Base-by-base conservation (phyloP, 192 early-diverging fungal species). In the Podila verticillata region DNA sequence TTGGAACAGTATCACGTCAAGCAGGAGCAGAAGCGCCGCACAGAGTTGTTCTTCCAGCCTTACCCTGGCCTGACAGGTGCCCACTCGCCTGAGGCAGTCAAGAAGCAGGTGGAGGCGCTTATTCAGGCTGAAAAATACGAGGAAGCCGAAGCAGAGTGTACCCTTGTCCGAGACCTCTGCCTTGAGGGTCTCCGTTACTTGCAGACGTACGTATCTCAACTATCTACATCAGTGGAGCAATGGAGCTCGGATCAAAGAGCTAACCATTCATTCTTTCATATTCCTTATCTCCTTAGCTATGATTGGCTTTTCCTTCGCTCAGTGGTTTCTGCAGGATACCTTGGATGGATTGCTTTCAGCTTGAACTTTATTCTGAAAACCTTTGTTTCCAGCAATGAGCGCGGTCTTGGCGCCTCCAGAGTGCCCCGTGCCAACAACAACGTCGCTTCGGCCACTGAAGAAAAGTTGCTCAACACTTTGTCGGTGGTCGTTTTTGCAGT, bases 281-380 rank as follows among this genome's bases (percentile, higher is more conserved):
- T 7, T 32, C 10, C 15, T 22, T 67, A 22, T 13, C 7, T 19
- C 58, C 8, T 32, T 57, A 82, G 84, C 1, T 98, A 98, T 67
- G 97, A 98, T 83, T 98, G 97, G 97, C 83, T 97, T 7, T 94
- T 97, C 75, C 83, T 98, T 64, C 87, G 95, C 60, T 87, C 93
- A 0, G 88, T 96, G 7, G 90, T 98, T 26, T 93, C 92, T 15
- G 77, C 87, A 30, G 97, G 97, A 51, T 98, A 95, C 77, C 62
- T 95, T 26, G 96, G 97, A 32, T 98, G 97, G 97, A 95, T 96
- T 71, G 67, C 84, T 3, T 96, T 92, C 84, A 94, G 94, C 66
- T 82, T 94, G 70, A 78, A 93, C 57, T 95, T 92, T 80, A 94
- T 95, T 24, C 69, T 97, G 54, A 84, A 86, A 35, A 84, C 83